A percentile compares a stretch with the other conserved stretches of the same genome.
phyloP scores from a whole-genome alignment of 2,329 filamentous ascomycete genomes.

The Trichophyton benhamiae region DNA sequence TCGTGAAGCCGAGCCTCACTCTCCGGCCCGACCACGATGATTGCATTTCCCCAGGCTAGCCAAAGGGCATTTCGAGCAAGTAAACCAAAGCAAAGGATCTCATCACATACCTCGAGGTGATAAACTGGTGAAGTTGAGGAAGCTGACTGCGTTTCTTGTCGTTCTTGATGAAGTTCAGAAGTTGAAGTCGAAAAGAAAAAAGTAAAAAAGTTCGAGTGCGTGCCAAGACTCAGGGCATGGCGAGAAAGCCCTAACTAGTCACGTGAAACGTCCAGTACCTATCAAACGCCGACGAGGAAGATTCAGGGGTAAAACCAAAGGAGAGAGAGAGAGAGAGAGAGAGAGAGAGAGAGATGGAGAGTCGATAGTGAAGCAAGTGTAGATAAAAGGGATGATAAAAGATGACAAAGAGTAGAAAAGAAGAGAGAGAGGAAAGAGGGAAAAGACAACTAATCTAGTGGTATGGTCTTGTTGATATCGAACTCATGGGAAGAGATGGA shows the following conservation, averaged over 20 bases:
- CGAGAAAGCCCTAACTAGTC: constrained; percentile 4
- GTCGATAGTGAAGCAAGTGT: neutral
- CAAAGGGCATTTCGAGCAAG: constrained; percentile 13
- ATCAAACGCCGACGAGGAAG: too few relatives aligned
- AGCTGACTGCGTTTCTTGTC: constrained; percentile 15
- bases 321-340: neutral
- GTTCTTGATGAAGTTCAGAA: constrained; percentile 10
- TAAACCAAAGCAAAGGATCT: constrained; percentile 10
- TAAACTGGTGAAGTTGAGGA: constrained; percentile 4
- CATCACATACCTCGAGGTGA: constrained; percentile 34
- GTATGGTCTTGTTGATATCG: neutral
- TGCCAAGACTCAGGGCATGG: constrained; percentile 18
- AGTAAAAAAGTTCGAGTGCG: constrained; percentile 10
- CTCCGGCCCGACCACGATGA: constrained; percentile 18
- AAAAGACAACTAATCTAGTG: neutral
- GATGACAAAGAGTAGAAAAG: neutral
- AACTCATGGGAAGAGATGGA: neutral
- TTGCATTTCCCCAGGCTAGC: constrained; percentile 34
- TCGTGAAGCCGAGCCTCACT: constrained; percentile 12
- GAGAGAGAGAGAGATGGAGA: neutral
- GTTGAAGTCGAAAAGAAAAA: constrained; percentile 9
- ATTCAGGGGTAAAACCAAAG: neutral
- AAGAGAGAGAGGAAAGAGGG: neutral
- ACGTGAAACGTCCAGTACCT: neutral
- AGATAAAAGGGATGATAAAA: neutral